These are phyloP conservation scores for Blakeslea trispora DNA, from an alignment of 371 early-diverging fungal species.

Conservation along the genomic window DNA sequence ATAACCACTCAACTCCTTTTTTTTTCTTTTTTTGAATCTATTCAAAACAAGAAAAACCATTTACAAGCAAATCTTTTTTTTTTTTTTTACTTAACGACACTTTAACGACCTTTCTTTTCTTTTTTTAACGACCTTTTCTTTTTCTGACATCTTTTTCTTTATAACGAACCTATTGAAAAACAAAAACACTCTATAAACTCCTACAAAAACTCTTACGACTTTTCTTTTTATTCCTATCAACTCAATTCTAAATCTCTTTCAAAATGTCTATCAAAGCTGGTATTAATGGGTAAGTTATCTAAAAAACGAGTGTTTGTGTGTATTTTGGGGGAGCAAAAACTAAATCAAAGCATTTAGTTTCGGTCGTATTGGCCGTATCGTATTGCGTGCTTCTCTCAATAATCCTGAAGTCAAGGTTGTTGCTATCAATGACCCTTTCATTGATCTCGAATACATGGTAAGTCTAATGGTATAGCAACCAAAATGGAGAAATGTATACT, in stretches of 20 bases:
- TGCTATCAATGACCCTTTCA: constrained; percentile 99
- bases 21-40: constrained; percentile 18
- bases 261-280: constrained; percentile 41
- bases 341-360: constrained; percentile 58
- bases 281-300: constrained; percentile 43
- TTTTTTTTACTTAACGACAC: constrained; percentile 13
- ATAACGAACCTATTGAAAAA: constrained; percentile 23
- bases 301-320: too few species aligned
- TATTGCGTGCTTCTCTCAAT: constrained; percentile 89
- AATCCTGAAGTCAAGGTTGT: constrained; percentile 84
- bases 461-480: too few species aligned
- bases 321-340: not conserved
- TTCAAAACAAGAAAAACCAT: constrained; percentile 9
- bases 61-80: constrained; percentile 18
- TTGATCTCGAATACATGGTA: constrained; percentile 94
- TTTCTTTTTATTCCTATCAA: constrained; percentile 2
- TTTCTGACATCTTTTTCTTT: constrained; percentile 2
- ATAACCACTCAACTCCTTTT: constrained; percentile 23
- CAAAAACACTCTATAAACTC: constrained; percentile 15
- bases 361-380: constrained; percentile 99
- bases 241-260: constrained; percentile 11
- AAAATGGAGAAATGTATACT: too few species aligned
- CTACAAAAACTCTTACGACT: constrained; percentile 10
- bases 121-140: constrained; percentile 1
- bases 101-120: constrained; percentile 12